Conservation (phyloP, 1,284 basidiomycete genomes). For the Cryptococcus neoformans region DNA sequence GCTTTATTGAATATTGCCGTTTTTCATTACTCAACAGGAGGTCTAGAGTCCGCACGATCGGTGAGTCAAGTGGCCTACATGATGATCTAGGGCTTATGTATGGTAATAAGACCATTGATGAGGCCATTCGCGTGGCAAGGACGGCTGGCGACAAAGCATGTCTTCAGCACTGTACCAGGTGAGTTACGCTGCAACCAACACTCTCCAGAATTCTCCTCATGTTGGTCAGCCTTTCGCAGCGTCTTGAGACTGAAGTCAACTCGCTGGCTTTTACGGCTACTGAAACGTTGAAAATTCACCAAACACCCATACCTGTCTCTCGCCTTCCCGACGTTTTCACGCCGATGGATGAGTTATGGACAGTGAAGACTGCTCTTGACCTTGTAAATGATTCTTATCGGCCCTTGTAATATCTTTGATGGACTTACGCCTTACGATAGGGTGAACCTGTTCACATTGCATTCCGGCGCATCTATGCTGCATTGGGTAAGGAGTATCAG, state of each 20-base stretch:
- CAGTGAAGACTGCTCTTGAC: conserved; percentile 26
- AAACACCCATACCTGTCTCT: conserved; percentile 15
- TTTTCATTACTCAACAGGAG: conserved; percentile 44
- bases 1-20: conserved; percentile 46
- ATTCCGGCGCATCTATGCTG: conserved; percentile 33
- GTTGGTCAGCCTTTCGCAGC: conserved; percentile 19
- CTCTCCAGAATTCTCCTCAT: too few species aligned
- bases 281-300: conserved; percentile 18
- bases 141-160: conserved; percentile 40
- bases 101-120: conserved; percentile 30
- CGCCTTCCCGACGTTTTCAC: conserved; percentile 21
- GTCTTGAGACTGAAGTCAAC: conserved; percentile 23
- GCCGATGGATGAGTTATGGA: conserved; percentile 45
- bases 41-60: conserved; percentile 31
- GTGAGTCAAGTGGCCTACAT: conserved; percentile 13
- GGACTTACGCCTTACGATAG: conserved; percentile 9
- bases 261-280: conserved; percentile 9
- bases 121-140: conserved; percentile 45
- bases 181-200: background rate
- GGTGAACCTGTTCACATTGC: conserved; percentile 45
- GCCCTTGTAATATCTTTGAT: background rate
- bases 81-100: background rate
- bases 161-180: conserved; percentile 40
- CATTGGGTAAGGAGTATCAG: conserved; percentile 19
- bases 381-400: background rate